Conservation (phyloP, 768 basidiomycete species). For the Sistotremastrum niveocremeum region DNA sequence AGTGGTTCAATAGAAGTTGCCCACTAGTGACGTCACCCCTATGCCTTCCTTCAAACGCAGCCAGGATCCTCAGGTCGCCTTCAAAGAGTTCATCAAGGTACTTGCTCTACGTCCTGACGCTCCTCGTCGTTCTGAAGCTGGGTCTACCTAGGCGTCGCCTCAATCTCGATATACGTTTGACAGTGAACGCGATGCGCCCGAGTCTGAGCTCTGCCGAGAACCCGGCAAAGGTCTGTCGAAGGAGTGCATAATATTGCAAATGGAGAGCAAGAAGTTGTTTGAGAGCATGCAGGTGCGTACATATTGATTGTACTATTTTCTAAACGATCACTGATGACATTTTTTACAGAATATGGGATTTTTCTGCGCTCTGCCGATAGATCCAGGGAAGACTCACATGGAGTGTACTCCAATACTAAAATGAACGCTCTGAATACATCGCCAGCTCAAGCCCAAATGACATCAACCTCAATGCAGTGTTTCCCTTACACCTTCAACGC, state of each 20-base stretch:
- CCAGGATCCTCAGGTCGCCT: constrained; percentile 16
- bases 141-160: neutral
- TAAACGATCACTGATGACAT: neutral
- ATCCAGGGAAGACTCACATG: constrained; percentile 52
- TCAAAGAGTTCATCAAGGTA: constrained; percentile 26
- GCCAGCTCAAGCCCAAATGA: no score
- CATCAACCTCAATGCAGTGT: no score
- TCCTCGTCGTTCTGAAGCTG: neutral
- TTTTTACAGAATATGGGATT: constrained; percentile 42
- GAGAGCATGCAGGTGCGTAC: constrained; percentile 56
- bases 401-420: constrained; percentile 54
- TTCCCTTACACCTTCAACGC: no score
- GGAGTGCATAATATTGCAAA: constrained; percentile 46
- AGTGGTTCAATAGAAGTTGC: no score
- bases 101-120: constrained; percentile 1
- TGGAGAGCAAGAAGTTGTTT: constrained; percentile 51
- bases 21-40: no score
- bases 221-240: constrained; percentile 20
- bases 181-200: constrained; percentile 40
- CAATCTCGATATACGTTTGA: constrained; percentile 45
- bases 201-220: constrained; percentile 47
- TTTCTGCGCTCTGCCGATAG: constrained; percentile 54
- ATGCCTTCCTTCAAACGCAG: neutral
- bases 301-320: neutral
- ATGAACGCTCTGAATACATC: neutral